A percentile compares a stretch with the other conserved stretches of the same genome.
Evolutionary conservation across 257 asterid genomes (phyloP).

Genomic region (Solanum corneliomulleri): DNA sequence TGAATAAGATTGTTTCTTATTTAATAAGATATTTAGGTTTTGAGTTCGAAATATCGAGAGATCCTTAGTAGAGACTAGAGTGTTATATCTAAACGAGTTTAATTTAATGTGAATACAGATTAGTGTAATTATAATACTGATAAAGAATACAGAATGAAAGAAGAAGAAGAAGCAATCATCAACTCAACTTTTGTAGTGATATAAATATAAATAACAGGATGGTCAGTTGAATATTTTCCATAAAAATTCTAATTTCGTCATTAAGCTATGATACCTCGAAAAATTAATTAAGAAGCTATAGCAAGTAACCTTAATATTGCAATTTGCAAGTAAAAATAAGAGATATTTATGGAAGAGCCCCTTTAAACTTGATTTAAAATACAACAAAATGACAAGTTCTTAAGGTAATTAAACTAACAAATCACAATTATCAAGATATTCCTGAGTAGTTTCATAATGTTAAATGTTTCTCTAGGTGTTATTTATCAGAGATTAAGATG

Average conservation of each 20-base stretch:
- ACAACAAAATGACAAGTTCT: not conserved
- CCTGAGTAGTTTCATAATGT: not conserved
- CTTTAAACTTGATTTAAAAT: not conserved
- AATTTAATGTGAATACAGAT: fast-evolving
- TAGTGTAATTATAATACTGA: not conserved
- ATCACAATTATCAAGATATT: conserved; percentile 17
- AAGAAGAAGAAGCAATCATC: too few species aligned
- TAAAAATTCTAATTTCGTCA: not conserved
- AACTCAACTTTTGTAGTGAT: not conserved
- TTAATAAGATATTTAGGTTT: too few species aligned
- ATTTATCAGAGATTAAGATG: conserved; percentile 12
- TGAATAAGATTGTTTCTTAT: too few species aligned
- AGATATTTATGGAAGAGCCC: not conserved
- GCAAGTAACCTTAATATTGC: not conserved
- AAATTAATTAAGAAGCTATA: not conserved
- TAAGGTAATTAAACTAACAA: not conserved
- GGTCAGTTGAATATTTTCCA: not conserved
- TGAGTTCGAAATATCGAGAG: too few species aligned
- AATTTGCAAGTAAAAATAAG: not conserved
- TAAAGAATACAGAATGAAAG: too few species aligned
- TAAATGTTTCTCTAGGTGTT: conserved; percentile 26
- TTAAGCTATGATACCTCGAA: not conserved
- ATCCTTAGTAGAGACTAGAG: not conserved
- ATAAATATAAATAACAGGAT: fast-evolving
- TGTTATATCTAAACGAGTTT: not conserved